Evolutionary conservation across 2,329 filamentous ascomycete genomes (phyloP), one percentile per base, ranked within the genome.

Genomic region (Onygenales sp.): DNA sequence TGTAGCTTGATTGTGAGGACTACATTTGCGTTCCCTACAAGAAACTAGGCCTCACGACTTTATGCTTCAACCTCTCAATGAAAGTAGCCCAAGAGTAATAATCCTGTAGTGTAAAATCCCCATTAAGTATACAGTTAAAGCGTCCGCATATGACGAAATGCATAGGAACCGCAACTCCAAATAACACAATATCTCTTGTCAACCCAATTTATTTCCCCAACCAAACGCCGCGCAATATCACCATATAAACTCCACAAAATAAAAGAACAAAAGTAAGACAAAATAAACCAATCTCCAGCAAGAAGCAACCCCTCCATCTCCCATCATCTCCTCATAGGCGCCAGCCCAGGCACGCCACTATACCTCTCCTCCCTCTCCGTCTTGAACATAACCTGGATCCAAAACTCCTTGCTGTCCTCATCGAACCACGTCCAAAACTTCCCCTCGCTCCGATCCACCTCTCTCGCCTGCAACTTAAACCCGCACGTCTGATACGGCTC

Each of bases 401-500:
- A 97, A 68, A 94, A 98, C 75, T 97, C 92, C 78, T 94, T 95
- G 58, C 86, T 84, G 69, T 98, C 93, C 56, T 86, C 85, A 72
- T 98, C 93, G 78, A 91, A 98, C 84, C 91, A 97, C 52, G 83
- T 86, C 80, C 92, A 98, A 71, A 91, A 93, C 64, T 85, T 81
- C 54, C 88, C 91, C 60, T 94, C 90, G 27, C 87, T 80, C 63
- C 90, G 82, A 73, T 98, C 93, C 55, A 98, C 84, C 76, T 97
- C 93, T 55, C 89, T 79, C 5, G 91, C 89, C 69, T 95, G 93
- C 53, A 98, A 78, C 78, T 98, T 98, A 72, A 98, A 97, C 4
- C 83, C 89, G 69, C 92, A 94, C 2, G 90, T 97, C 81, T 98
- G 92, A 74, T 98, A 98, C 9, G 93, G 93, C 75, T 98, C 93